These are phyloP conservation scores for Suillus sp. DNA, from an alignment of 768 basidiomycete genomes.

Conservation along the genomic window DNA sequence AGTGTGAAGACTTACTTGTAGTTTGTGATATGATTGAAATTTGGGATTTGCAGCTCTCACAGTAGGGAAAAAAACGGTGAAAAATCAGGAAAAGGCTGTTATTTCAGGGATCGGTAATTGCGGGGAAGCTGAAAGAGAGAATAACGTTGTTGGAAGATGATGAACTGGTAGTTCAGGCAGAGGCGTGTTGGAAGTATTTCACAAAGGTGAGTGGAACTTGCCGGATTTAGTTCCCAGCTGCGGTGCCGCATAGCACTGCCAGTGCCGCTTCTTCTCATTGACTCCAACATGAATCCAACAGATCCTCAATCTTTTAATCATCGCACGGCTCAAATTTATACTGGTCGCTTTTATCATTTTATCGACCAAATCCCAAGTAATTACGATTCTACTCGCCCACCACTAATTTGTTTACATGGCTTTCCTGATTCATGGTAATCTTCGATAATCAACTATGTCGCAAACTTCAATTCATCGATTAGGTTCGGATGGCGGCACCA, in stretches of 20 bases:
- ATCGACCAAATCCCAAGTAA: conserved; percentile 62
- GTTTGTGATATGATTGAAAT: conserved; percentile 31
- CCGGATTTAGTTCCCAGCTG: conserved; percentile 24
- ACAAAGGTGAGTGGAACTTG: conserved; percentile 33
- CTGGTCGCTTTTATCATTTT: conserved; percentile 69
- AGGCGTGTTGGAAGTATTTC: conserved; percentile 26
- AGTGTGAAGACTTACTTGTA: conserved; percentile 36
- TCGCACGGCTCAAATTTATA: conserved; percentile 50
- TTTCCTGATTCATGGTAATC: conserved; percentile 66
- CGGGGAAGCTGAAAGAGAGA: conserved; percentile 20
- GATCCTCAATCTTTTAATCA: conserved; percentile 50
- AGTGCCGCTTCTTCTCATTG: background rate
- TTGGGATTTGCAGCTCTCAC: conserved; percentile 27
- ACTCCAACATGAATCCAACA: conserved; percentile 19
- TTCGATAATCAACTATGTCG: background rate
- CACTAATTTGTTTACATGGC: conserved; percentile 77
- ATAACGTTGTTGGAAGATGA: conserved; percentile 12
- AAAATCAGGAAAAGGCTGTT: conserved; percentile 22
- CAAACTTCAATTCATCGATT: conserved; percentile 1
- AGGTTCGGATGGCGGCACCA: conserved; percentile 81
- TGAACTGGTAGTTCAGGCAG: conserved; percentile 19
- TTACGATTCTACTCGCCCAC: conserved; percentile 41
- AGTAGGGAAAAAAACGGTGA: conserved; percentile 24
- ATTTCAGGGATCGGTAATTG: conserved; percentile 16
- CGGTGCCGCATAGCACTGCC: conserved; percentile 33